Evolutionary conservation across 2,329 filamentous ascomycete species (phyloP), one percentile per base, ranked within the genome.

Genomic region (Microascus cirrosus): DNA sequence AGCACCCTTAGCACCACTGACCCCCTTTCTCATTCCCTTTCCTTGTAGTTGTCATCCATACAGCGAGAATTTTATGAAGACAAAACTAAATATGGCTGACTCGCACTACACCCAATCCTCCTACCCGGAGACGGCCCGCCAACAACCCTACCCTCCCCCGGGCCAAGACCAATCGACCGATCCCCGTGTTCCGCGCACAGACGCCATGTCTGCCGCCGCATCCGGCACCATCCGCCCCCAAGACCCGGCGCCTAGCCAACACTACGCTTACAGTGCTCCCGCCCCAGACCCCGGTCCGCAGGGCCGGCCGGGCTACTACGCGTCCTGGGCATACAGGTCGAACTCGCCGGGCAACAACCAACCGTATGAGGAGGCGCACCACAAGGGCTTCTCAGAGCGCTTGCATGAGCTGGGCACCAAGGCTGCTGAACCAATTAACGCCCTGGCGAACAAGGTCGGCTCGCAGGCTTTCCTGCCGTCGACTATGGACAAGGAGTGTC

Each of bases 401-500:
- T 42, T 62, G 54, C 60, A 62, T n/a, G 53, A 54, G 51, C 55
- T 60, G 28, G 60, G 60, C 15, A 58, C 50, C 7, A 59, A 60
- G 58, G 60, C 60, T 3, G 60, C 59, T 6, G 70, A 71, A 57
- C 90, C 90, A 2, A 85, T 95, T 66, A 95, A 95, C 68, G 84
- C 80, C 60, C 71, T 95, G 24, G 89, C 86, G 18, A 90, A 95
- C 72, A 90, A 87, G 71, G 77, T 95, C 42, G 90, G 90, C n/a
- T 73, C 73, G 54, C 90, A 95, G 71, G 87, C 89, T 24, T 95
- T 95, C 71, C 87, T 92, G 81, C 91, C 91, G 1, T 89, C 87
- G 58, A 86, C 86, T 1, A 76, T 96, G 62, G 91, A 95, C 68
- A 90, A 90, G 70, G 92, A 96, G 74, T 88, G 87, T 64, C 90